Base-by-base conservation (phyloP, 176 grass and related monocot species). In the Carex littledalei region DNA sequence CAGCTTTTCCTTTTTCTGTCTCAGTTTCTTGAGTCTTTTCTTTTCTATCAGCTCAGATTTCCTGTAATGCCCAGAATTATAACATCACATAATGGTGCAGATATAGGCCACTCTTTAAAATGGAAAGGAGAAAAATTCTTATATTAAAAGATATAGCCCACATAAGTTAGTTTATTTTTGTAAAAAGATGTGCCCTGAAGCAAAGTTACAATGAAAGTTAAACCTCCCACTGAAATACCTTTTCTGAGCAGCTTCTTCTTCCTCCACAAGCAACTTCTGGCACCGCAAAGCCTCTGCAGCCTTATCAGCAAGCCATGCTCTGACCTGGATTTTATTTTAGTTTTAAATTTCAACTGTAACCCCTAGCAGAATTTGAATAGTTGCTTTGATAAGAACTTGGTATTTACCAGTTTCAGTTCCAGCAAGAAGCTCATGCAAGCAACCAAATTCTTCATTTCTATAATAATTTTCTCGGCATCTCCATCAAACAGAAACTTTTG, bases 211-310 rank as follows among this genome's bases (percentile, higher is more conserved):
- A 49, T 71, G 78, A 0, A 18, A 22, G 22, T 80, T 34, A 53
- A 84, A 35, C 35, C n/a, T 39, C 41, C 53, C 32, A 83, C 21
- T 15, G 1, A 70, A 18, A 21, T 87, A 94, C 95, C 89, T 98
- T 95, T 94, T 98, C 77, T 98, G 93, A 92, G 90, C 88, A 85
- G 89, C 93, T 84, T 98, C 95, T 86, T 98, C 95, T 90, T 98
- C 95, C 69, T 90, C 95, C 53, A 95, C 90, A 53, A 98, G 95
- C 72, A 98, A 88, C 55, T 94, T 92, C 64, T 98, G 93, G 66
- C 89, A 98, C 87, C 93, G 86, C 83, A 93, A 93, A 74, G 95
- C 91, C 84, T 98, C 89, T 41, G 91, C 85, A 77, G 90, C 87
- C 88, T 98, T 98, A 78, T 98, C 87, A 87, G 83, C 88, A 50